phyloP scores from a whole-genome alignment of 345 rosid species.

The Nephelium lappaceum region DNA sequence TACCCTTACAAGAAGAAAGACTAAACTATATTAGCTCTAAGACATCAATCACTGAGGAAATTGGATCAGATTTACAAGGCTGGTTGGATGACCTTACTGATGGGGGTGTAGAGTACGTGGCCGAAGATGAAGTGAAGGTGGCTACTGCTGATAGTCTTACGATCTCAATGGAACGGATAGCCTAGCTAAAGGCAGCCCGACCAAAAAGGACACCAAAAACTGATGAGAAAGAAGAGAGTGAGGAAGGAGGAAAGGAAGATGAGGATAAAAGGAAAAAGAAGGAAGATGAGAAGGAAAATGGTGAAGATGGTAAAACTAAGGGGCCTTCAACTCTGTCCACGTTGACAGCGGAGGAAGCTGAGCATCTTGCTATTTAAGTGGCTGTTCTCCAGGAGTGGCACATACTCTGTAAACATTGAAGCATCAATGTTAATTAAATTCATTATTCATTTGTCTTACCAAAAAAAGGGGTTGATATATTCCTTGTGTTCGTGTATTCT shows the following conservation, averaged over 20 bases:
- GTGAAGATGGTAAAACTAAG: slow-evolving; percentile 51
- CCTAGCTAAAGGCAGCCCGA: slow-evolving; percentile 85
- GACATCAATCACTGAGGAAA: slow-evolving; percentile 86
- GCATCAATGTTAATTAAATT: slow-evolving; percentile 45
- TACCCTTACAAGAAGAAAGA: no score
- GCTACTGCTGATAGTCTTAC: slow-evolving; percentile 87
- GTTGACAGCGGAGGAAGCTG: slow-evolving; percentile 79
- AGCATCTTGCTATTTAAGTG: slow-evolving; percentile 92
- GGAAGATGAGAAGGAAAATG: slow-evolving; percentile 40
- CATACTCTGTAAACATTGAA: slow-evolving; percentile 75
- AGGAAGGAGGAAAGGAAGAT: slow-evolving; percentile 35
- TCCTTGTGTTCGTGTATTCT: slow-evolving; percentile 27
- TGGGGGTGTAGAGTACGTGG: slow-evolving; percentile 93
- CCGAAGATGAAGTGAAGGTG: slow-evolving; percentile 93
- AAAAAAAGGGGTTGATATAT: slow-evolving; percentile 6
- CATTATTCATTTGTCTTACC: neutral
- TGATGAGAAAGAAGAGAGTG: slow-evolving; percentile 42
- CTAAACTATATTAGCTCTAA: no score
- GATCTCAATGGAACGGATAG: slow-evolving; percentile 91
- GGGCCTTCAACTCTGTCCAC: slow-evolving; percentile 73
- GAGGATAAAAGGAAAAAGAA: slow-evolving; percentile 28
- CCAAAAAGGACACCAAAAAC: slow-evolving; percentile 61
- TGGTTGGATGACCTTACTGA: slow-evolving; percentile 97
- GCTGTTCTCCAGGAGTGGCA: slow-evolving; percentile 98
- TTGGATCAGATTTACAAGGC: slow-evolving; percentile 89